A percentile compares a stretch with the other conserved stretches of the same genome.
Evolutionary conservation across 2,329 filamentous ascomycete species (phyloP).

Genomic region (Hyphodiscus sp.): DNA sequence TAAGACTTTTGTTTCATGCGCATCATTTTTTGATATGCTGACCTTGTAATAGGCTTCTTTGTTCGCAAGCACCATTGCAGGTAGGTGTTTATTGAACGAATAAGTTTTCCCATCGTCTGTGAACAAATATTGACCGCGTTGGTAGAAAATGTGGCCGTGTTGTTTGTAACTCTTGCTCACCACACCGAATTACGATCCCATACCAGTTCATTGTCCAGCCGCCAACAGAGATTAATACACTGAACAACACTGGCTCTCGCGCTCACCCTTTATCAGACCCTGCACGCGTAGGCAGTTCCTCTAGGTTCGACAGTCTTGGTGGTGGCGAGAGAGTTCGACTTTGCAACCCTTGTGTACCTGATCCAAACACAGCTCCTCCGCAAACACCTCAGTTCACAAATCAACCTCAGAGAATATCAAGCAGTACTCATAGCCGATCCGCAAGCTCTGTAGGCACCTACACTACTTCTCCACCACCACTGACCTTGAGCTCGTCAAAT

Average conservation of each 20-base stretch:
- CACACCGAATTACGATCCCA: slow-evolving; percentile 90
- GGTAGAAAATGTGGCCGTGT: slow-evolving; percentile 82
- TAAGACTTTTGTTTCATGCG: slow-evolving; percentile 9
- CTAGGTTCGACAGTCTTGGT: slow-evolving; percentile 36
- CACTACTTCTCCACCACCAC: neutral
- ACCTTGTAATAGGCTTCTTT: slow-evolving; percentile 47
- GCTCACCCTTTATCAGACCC: slow-evolving; percentile 13
- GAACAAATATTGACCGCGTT: slow-evolving; percentile 1
- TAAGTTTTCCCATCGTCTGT: neutral
- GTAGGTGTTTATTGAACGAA: slow-evolving; percentile 35
- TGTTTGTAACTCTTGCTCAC: slow-evolving; percentile 84
- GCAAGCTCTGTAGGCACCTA: slow-evolving; percentile 11
- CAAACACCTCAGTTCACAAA: slow-evolving; percentile 15
- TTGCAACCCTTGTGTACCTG: slow-evolving; percentile 67
- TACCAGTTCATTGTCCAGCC: slow-evolving; percentile 87
- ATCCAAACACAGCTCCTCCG: slow-evolving; percentile 56
- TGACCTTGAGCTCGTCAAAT: neutral
- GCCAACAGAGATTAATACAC: slow-evolving; percentile 33
- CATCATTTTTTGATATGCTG: slow-evolving; percentile 2
- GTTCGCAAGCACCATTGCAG: slow-evolving; percentile 91
- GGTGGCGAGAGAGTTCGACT: slow-evolving; percentile 63
- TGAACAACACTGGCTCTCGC: slow-evolving; percentile 33
- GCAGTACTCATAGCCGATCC: slow-evolving; percentile 13
- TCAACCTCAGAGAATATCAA: slow-evolving; percentile 3
- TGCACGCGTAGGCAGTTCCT: slow-evolving; percentile 15